Evolutionary conservation across 1,139 yeast species (phyloP).

Genomic region (Pichia sp.): DNA sequence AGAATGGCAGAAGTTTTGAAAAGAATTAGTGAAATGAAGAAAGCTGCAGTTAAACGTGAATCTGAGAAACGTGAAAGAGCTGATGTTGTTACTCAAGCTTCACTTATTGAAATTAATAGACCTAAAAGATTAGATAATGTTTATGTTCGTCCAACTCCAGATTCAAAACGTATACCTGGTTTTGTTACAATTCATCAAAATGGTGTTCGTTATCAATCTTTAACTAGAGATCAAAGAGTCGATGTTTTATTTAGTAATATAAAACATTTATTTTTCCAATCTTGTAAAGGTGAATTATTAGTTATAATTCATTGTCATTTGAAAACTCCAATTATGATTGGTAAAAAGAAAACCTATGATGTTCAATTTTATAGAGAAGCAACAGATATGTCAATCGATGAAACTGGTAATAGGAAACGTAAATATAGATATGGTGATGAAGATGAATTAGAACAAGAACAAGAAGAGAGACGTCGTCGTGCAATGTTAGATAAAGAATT

Average conservation of each 20-base stretch:
- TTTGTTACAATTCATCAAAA: slow-evolving; percentile 88
- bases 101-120: slow-evolving; percentile 71
- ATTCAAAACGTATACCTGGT: slow-evolving; percentile 91
- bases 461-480: slow-evolving; percentile 92
- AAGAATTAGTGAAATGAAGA: slow-evolving; percentile 87
- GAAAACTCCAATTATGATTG: slow-evolving; percentile 89
- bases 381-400: slow-evolving; percentile 92
- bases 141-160: slow-evolving; percentile 92
- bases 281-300: slow-evolving; percentile 89
- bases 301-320: slow-evolving; percentile 90
- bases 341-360: slow-evolving; percentile 91
- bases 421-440: slow-evolving; percentile 94
- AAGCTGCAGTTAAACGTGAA: slow-evolving; percentile 85
- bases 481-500: slow-evolving; percentile 89
- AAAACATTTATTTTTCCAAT: slow-evolving; percentile 90
- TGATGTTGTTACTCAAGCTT: slow-evolving; percentile 92
- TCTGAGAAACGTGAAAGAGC: slow-evolving; percentile 87
- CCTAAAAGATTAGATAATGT: slow-evolving; percentile 84
- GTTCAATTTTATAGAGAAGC: slow-evolving; percentile 97
- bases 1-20: slow-evolving; percentile 88
- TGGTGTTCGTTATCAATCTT: slow-evolving; percentile 88
- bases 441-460: slow-evolving; percentile 97
- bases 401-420: slow-evolving; percentile 89
- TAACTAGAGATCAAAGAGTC: slow-evolving; percentile 77
- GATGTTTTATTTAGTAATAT: slow-evolving; percentile 87